Conservation (phyloP, 768 basidiomycete genomes). For the Stropharia rugosoannulata region DNA sequence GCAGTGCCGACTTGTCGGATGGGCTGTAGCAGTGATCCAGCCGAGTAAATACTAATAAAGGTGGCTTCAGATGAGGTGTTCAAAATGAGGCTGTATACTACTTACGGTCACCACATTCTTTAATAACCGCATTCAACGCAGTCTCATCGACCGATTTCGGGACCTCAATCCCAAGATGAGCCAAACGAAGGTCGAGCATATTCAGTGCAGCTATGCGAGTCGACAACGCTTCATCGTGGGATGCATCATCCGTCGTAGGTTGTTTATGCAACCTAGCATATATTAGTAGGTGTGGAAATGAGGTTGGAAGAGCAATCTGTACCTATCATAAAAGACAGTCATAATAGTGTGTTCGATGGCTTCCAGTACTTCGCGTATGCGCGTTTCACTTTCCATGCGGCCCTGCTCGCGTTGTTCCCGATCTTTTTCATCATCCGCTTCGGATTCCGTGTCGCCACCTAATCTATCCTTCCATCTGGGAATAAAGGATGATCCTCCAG, state of each 20-base stretch:
- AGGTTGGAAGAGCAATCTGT: neutral
- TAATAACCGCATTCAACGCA: constrained; percentile 64
- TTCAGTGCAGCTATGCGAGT: constrained; percentile 90
- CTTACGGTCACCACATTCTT: constrained; percentile 77
- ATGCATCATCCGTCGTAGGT: constrained; percentile 62
- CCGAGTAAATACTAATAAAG: constrained; percentile 30
- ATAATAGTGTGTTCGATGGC: constrained; percentile 72
- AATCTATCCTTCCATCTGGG: constrained; percentile 25
- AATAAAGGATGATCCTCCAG: constrained; percentile 36
- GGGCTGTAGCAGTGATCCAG: constrained; percentile 54
- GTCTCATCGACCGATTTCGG: constrained; percentile 40
- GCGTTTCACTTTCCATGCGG: constrained; percentile 39
- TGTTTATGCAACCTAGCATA: constrained; percentile 71
- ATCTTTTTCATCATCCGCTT: constrained; percentile 29
- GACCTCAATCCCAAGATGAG: constrained; percentile 87
- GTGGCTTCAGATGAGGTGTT: neutral
- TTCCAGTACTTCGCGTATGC: constrained; percentile 64
- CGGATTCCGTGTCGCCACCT: constrained; percentile 16
- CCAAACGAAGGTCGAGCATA: constrained; percentile 83
- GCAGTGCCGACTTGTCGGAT: constrained; percentile 71
- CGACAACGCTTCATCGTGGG: constrained; percentile 88
- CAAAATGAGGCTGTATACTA: neutral
- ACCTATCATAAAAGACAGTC: constrained; percentile 84
- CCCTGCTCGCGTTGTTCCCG: constrained; percentile 33
- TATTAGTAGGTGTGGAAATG: neutral